These are phyloP conservation scores for Starmerella apicola DNA, from an alignment of 805 yeast species.

Conservation along the genomic window DNA sequence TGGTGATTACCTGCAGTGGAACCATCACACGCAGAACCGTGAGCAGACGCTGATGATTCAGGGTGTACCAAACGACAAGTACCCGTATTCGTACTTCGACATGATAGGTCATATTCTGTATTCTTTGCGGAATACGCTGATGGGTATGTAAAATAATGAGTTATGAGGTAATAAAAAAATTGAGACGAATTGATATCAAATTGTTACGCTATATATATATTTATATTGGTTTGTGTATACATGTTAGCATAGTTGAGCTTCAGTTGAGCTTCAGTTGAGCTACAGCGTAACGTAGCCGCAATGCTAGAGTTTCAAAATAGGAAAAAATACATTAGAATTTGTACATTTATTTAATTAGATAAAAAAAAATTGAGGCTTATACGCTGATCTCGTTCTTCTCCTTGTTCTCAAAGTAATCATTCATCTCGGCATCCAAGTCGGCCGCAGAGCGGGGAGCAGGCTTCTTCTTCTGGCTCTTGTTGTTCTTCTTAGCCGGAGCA, in stretches of 20 bases:
- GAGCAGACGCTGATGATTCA: constrained; percentile 14
- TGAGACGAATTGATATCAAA: no score
- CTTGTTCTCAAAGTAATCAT: constrained; percentile 57
- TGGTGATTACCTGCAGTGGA: constrained; percentile 19
- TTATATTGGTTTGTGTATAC: no score
- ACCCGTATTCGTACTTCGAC: constrained; percentile 21
- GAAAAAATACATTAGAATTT: background rate
- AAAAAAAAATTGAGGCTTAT: constrained; percentile 2
- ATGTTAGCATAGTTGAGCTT: no score
- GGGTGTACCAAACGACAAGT: constrained; percentile 18
- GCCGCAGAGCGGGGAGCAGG: constrained; percentile 67
- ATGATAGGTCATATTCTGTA: no score
- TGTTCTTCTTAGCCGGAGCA: constrained; percentile 15
- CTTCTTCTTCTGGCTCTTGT: constrained; percentile 22
- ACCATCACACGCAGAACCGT: constrained; percentile 10
- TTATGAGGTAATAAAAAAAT: no score
- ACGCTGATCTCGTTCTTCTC: constrained; percentile 20
- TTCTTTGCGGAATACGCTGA: no score
- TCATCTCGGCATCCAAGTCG: constrained; percentile 96
- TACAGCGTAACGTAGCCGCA: no score
- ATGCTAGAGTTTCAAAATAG: no score
- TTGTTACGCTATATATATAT: background rate
- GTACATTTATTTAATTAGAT: background rate
- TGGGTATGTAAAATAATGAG: no score
- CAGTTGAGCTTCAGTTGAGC: no score